Conservation (phyloP, 805 yeast species). For the Saccharomyces mikatae region DNA sequence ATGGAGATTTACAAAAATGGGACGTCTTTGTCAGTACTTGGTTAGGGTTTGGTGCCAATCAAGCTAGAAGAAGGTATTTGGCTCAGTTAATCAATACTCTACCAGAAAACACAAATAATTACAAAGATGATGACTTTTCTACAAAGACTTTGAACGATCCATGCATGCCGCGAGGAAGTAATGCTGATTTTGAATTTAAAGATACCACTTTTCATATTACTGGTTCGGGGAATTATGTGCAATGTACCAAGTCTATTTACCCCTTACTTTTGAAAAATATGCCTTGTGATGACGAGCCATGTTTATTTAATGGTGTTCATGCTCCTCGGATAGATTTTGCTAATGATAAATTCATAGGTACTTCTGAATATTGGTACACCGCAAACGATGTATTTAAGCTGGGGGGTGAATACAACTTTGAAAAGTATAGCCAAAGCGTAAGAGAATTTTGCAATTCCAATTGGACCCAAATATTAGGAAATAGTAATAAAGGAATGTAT, state of each 20-base stretch:
- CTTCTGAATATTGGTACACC: slow-evolving; percentile 96
- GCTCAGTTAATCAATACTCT: slow-evolving; percentile 43
- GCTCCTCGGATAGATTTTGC: slow-evolving; percentile 81
- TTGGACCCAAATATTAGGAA: slow-evolving; percentile 53
- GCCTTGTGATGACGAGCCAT: slow-evolving; percentile 83
- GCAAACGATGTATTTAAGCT: slow-evolving; percentile 83
- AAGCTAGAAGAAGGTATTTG: slow-evolving; percentile 72
- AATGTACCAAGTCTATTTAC: slow-evolving; percentile 62
- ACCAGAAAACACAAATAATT: slow-evolving; percentile 41
- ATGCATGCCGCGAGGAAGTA: slow-evolving; percentile 65
- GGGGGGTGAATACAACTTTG: slow-evolving; percentile 82
- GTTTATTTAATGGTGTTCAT: slow-evolving; percentile 91
- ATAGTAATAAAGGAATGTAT: slow-evolving; percentile 48
- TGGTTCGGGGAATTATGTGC: slow-evolving; percentile 75
- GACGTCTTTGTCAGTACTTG: slow-evolving; percentile 88
- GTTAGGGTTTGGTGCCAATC: slow-evolving; percentile 97
- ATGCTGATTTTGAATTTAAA: slow-evolving; percentile 39
- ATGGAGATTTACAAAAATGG: slow-evolving; percentile 72
- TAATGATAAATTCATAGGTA: slow-evolving; percentile 79
- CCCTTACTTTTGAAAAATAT: slow-evolving; percentile 70
- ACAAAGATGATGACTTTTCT: slow-evolving; percentile 38
- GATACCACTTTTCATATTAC: slow-evolving; percentile 40
- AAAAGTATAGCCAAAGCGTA: slow-evolving; percentile 56
- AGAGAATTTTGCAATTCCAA: slow-evolving; percentile 65
- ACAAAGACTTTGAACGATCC: slow-evolving; percentile 53